Evolutionary conservation across 805 yeast species (phyloP), one percentile per base, ranked within the genome.

Genomic region (Starmerella floricola): DNA sequence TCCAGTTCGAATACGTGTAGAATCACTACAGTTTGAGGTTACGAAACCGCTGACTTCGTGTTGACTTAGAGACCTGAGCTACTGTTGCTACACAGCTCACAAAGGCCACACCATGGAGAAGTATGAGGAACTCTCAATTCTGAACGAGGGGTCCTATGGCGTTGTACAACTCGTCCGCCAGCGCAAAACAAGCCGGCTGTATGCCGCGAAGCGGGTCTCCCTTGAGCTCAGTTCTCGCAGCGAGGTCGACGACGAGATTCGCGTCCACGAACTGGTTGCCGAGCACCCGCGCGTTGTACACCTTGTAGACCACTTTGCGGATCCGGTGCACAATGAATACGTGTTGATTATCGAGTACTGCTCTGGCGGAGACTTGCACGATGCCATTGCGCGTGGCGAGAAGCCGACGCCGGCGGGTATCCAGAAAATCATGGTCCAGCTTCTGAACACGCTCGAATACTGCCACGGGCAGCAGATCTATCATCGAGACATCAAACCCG

Each of bases 401-500:
- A 72, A 73, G 46, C 46, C 43, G 19, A 31, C 40, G 18, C 30
- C 38, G 11, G 34, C 32, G 15, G 50, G 38, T 20, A 69, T 73
- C 55, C 75, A 75, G 56, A 69, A 67, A 46, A 79, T 72, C 49
- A 79, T 81, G 54, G 55, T 71, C 32, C 96, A 91, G 62, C 71
- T 91, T 59, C 67, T 88, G 33, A 82, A 86, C 48, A 95, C 87
- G 3, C 69, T 87, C 41, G 73, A 75, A 48, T 82, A 78, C 63
- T 82, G 93, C 55, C 96, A 88, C 60, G 68, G 93, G 42, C 94
- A 83, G 61, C 86, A 87, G 65, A 86, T 88, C 63, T 96, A 87
- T 37, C 97, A 87, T 61, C 71, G 98, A 55, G 98, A 91, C 65
- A 72, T 91, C 79, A 91, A 91, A 65, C 98, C 98, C 5, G 97